These are phyloP conservation scores for Clarkia xantiana DNA, from an alignment of 345 rosid genomes.

Conservation along the genomic window DNA sequence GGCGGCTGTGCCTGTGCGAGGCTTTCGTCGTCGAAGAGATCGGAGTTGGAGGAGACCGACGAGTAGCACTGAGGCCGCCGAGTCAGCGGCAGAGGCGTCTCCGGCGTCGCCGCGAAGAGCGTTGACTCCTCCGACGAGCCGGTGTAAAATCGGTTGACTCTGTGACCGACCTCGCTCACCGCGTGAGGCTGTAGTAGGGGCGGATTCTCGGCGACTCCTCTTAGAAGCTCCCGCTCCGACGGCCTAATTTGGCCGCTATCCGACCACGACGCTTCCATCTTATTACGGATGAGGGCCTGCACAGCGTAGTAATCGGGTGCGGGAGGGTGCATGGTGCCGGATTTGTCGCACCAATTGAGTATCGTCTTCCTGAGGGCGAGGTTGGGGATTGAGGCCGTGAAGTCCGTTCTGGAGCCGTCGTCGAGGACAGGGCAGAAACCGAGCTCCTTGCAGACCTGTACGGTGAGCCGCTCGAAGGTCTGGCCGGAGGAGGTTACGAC, in stretches of 20 bases:
- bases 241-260: slow-evolving; percentile 22
- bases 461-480: slow-evolving; percentile 3
- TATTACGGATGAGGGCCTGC: slow-evolving; percentile 24
- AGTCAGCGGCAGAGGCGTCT: slow-evolving; percentile 56
- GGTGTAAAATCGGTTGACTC: slow-evolving; percentile 23
- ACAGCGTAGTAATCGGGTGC: slow-evolving; percentile 33
- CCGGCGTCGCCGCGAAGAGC: slow-evolving; percentile 25
- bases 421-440: background rate
- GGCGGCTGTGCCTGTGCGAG: background rate
- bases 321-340: slow-evolving; percentile 17
- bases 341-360: background rate
- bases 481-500: slow-evolving; percentile 5
- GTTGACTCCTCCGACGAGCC: slow-evolving; percentile 49
- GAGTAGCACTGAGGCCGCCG: slow-evolving; percentile 57
- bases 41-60: slow-evolving; percentile 36
- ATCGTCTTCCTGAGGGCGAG: slow-evolving; percentile 1
- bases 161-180: slow-evolving; percentile 33
- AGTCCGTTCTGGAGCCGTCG: background rate
- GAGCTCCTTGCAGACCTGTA: background rate
- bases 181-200: slow-evolving; percentile 31
- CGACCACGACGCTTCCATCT: slow-evolving; percentile 12
- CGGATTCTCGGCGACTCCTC: slow-evolving; percentile 38
- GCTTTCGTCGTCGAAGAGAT: slow-evolving; percentile 21
- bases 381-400: background rate
- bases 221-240: slow-evolving; percentile 56